Conservation (phyloP, 164 flowering plant genomes). For the Kingdonia uniflora region DNA sequence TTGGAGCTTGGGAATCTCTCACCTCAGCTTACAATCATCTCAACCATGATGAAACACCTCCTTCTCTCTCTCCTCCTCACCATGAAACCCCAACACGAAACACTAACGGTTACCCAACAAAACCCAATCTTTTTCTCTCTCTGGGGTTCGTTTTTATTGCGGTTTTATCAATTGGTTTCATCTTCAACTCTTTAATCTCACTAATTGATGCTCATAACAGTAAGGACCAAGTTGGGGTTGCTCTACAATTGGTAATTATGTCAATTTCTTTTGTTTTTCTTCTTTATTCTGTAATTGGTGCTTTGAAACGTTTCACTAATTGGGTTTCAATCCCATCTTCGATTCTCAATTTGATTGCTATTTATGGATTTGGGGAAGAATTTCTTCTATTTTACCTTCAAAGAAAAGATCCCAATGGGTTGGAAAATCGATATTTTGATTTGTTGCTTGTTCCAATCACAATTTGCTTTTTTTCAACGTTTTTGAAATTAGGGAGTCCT, state of each 20-base stretch:
- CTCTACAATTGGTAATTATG: conserved; percentile 49
- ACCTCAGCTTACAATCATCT: conserved; percentile 13
- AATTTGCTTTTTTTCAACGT: conserved; percentile 46
- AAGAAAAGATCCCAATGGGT: conserved; percentile 53
- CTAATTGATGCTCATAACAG: conserved; percentile 31
- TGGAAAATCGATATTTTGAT: conserved; percentile 83
- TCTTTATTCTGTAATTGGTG: conserved; percentile 39
- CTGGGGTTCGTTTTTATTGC: conserved; percentile 14
- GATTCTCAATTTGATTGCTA: conserved; percentile 29
- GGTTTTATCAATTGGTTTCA: conserved; percentile 31
- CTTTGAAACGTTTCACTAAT: conserved; percentile 17
- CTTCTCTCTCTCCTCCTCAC: conserved; percentile 7
- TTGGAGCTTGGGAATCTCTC: conserved; percentile 55
- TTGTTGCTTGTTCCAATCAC: conserved; percentile 67
- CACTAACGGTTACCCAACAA: conserved; percentile 3
- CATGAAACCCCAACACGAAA: conserved; percentile 7
- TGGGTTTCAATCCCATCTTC: conserved; percentile 28
- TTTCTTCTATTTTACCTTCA: conserved; percentile 64
- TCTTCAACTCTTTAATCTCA: conserved; percentile 47
- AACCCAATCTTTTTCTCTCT: conserved; percentile 11
- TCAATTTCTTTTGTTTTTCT: conserved; percentile 49
- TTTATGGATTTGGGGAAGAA: conserved; percentile 72
- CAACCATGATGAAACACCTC: too few relatives aligned
- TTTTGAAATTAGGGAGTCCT: conserved; percentile 17
- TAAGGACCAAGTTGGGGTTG: conserved; percentile 50